phyloP scores from a whole-genome alignment of 2,329 filamentous ascomycete genomes.

The Corynespora cassiicola region DNA sequence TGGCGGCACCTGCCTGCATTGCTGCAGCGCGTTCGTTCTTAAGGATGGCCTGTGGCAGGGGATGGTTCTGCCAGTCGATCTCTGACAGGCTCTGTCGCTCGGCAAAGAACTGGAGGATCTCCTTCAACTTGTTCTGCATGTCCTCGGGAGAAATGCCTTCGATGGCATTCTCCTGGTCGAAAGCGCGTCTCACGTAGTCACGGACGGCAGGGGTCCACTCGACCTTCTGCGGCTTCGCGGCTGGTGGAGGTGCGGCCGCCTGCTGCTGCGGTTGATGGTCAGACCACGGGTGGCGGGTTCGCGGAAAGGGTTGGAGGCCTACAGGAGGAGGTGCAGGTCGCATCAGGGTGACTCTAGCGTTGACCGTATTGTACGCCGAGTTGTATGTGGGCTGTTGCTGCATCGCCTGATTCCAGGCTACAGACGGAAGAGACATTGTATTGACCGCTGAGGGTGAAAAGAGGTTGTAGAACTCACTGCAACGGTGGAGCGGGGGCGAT shows the following conservation, averaged over 20 bases:
- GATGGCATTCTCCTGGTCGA: conserved; percentile 71
- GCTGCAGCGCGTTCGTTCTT: conserved; percentile 62
- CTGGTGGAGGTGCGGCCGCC: conserved; percentile 24
- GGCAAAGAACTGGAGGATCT: conserved; percentile 82
- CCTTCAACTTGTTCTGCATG: conserved; percentile 84
- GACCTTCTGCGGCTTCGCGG: conserved; percentile 62
- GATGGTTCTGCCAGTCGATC: conserved; percentile 83
- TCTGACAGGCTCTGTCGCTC: conserved; percentile 73
- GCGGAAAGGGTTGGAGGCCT: conserved; percentile 16
- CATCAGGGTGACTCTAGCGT: conserved; percentile 49
- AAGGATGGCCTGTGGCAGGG: conserved; percentile 85
- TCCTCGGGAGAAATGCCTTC: conserved; percentile 61
- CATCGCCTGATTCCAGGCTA: conserved; percentile 34
- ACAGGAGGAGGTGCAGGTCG: conserved; percentile 24
- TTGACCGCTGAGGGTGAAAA: conserved; percentile 1
- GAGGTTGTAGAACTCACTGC: conserved; percentile 13
- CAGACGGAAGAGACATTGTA: conserved; percentile 36
- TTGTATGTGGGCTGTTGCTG: conserved; percentile 37
- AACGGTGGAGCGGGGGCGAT: neutral
- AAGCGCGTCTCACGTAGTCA: conserved; percentile 87
- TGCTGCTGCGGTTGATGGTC: conserved; percentile 23
- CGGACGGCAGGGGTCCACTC: conserved; percentile 85
- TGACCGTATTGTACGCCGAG: conserved; percentile 56
- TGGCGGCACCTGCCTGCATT: conserved; percentile 23
- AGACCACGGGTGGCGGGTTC: conserved; percentile 9